Evolutionary conservation across 768 basidiomycete species (phyloP), one percentile per base, ranked within the genome.

Genomic region (Suillus occidentalis): DNA sequence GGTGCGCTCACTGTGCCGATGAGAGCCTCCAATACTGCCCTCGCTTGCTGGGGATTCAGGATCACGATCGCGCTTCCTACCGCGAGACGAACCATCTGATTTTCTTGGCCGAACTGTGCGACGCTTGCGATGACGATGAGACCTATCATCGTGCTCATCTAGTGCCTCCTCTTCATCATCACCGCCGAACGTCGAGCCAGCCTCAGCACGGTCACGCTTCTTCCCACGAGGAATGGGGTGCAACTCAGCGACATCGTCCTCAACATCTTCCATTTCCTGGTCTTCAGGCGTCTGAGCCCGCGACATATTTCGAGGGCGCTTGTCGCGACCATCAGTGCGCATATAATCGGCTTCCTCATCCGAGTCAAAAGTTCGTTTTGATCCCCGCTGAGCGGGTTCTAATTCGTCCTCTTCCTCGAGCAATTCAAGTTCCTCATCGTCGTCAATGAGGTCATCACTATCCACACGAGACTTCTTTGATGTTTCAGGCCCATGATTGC

Each of bases 121-220:
- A 61, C 89, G 82, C 73, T 88, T 88, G 68, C 85, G 83, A 62
- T 78, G 76, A 68, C 82, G 80, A 65, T 80, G 79, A 53, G 78
- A 69, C 68, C 81, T 83, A 52, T 79, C 78, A 66, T 80, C 79
- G 59, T 71, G 76, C 45, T 76, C 75, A 40, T 77, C 78, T 12
- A 40, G 28, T n/a, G 76, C 78, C 16, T 75, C 76, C 1, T 79
- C 77, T 18, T 81, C 79, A 6, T 79, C 77, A 67, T 90, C 89
- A 31, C 84, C 86, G 55, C 85, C 90, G 70, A 91, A 87, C 0
- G 84, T 85, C 4, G 89, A 90, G 8, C 84, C 90, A 63, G 89
- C 89, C 71, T 90, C 89, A 8, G 84, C 82, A 47, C 89, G 87
- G 75, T 89, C 89, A 66, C 91, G 87, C 78, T 94, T 94, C 81